Conservation (phyloP, 352 stramenopile species). For the Stramenopiles sp. region DNA sequence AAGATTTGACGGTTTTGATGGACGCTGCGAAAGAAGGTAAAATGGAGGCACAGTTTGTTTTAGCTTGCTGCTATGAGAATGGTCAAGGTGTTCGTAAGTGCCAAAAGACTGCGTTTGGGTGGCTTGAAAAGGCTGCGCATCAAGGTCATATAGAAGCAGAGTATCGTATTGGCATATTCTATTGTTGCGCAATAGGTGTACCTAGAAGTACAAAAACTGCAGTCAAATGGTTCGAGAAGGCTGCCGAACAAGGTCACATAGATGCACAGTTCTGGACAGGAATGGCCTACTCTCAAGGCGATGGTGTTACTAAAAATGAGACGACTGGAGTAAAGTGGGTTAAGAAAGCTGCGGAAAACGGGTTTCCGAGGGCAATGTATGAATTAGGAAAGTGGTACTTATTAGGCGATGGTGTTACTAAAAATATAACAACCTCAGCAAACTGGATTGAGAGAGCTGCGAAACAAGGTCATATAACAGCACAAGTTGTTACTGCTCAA, state of each 20-base stretch:
- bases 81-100: neutral
- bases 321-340: too few relatives aligned
- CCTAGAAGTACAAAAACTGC: neutral
- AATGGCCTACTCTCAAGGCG: neutral
- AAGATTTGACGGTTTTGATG: too few relatives aligned
- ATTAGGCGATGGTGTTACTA: neutral
- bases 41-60: neutral
- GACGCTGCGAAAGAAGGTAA: constrained; percentile 1
- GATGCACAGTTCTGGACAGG: neutral
- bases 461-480: neutral
- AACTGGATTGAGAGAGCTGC: neutral
- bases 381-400: neutral
- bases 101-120: neutral
- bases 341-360: constrained; percentile 1
- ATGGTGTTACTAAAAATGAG: neutral
- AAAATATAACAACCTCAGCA: neutral
- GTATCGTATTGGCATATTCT: neutral
- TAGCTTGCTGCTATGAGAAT: neutral
- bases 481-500: neutral
- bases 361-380: neutral
- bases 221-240: neutral
- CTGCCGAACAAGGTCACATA: neutral
- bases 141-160: neutral
- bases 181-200: neutral
- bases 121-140: constrained; percentile 1